Conservation (phyloP, 768 basidiomycete species). For the Kwoniella mangroviensis region DNA sequence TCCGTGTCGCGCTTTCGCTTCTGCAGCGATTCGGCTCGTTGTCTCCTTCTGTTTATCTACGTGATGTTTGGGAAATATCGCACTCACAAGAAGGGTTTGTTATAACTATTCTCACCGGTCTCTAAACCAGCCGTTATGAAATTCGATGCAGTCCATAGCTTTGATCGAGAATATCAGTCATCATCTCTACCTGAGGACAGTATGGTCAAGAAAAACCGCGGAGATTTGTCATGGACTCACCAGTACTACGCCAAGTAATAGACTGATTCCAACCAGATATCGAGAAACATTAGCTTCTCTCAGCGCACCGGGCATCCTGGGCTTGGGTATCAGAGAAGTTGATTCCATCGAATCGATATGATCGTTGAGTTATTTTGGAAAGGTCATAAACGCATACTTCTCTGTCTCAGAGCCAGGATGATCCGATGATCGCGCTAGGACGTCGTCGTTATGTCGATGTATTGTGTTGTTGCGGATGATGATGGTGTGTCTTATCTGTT, state of each 20-base stretch:
- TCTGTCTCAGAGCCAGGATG: background rate
- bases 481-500: background rate
- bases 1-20: no score
- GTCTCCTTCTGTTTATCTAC: no score
- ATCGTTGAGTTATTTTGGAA: background rate
- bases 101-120: constrained; percentile 67
- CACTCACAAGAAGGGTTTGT: constrained; percentile 85
- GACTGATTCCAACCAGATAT: constrained; percentile 48
- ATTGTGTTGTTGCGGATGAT: background rate
- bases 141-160: constrained; percentile 84
- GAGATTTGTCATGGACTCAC: constrained; percentile 18
- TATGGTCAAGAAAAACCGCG: background rate
- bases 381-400: background rate
- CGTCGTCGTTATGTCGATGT: background rate
- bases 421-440: background rate
- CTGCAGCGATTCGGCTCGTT: no score
- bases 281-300: constrained; percentile 26
- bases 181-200: background rate
- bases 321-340: constrained; percentile 21
- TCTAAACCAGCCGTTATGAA: constrained; percentile 71
- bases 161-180: background rate
- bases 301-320: constrained; percentile 13
- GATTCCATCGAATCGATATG: constrained; percentile 21
- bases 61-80: no score
- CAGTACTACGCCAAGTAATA: constrained; percentile 46